Evolutionary conservation across 2,329 filamentous ascomycete species (phyloP), one percentile per base, ranked within the genome.

Genomic region (Colletotrichum paranaense): DNA sequence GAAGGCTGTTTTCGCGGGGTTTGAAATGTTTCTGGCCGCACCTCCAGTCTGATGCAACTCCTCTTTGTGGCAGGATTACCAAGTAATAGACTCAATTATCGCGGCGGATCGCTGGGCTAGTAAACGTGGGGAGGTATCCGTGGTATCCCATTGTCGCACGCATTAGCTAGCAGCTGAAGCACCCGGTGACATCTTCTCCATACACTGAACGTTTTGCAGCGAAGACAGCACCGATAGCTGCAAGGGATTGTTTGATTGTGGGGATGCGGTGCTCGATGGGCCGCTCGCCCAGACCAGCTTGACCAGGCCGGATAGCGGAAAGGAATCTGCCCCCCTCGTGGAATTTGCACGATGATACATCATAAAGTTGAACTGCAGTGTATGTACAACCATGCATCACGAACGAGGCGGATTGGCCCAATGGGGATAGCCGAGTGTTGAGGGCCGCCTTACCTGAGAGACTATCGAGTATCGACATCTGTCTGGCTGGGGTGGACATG

Each of bases 271-370:
- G 24, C 32, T 68, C 62, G 46, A 53, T 64, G 62, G 55, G 46
- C 71, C 67, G 55, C 46, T 55, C 38, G 66, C 66, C 42, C 22
- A 59, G 58, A 62, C 53, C 46, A 49, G 32, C 32, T 32, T 53
- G 58, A 57, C 42, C 32, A 49, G 32, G 38, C 30, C 63, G 68
- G 72, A 67, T 64, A 63, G 68, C 72, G 72, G 72, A 68, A 72
- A 59, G 72, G 49, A 72, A 72, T 59, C 58, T 57, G 63, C 22
- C 46, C 53, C 55, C 55, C 57, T 55, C 38, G 22, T 62, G 46
- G 68, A 55, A 53, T 58, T 71, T 26, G 57, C 59, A 46, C 72
- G 52, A 74, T 74, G 72, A 68, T 74, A 72, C 72, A 49, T 52
- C 4, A 7, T 9, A 52, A 28, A 62, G 14, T 28, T 52, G 62